phyloP scores from a whole-genome alignment of 148 eudicot species.

The Euryodendron excelsum region DNA sequence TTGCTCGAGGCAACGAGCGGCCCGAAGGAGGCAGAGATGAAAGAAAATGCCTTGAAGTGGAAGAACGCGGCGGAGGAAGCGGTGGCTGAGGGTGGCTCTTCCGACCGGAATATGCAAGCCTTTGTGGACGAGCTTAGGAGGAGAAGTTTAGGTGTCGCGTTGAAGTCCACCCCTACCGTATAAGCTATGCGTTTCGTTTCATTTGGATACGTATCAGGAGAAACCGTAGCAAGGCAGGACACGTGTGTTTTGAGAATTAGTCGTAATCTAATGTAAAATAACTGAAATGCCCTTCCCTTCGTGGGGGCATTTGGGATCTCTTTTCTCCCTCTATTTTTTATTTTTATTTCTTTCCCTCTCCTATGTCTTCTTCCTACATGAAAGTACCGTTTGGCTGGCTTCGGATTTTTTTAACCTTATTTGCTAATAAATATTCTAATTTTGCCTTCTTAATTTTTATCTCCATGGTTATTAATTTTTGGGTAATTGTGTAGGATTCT shows the following conservation, averaged over 20 bases:
- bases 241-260: too few relatives aligned
- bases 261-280: too few relatives aligned
- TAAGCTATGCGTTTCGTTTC: neutral
- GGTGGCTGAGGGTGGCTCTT: constrained; percentile 62
- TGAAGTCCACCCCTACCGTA: neutral
- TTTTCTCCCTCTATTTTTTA: too few relatives aligned
- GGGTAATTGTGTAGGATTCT: too few relatives aligned
- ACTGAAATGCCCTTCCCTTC: neutral
- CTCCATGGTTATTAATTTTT: too few relatives aligned
- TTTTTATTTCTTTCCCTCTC: too few relatives aligned
- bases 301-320: neutral
- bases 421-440: too few relatives aligned
- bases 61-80: constrained; percentile 55
- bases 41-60: constrained; percentile 55
- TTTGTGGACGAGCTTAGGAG: constrained; percentile 55
- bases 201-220: neutral
- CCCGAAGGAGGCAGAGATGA: constrained; percentile 49
- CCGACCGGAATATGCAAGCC: constrained; percentile 43
- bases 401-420: too few relatives aligned
- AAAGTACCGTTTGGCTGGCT: too few relatives aligned
- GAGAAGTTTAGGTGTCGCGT: constrained; percentile 19
- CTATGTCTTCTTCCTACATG: too few relatives aligned
- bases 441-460: too few relatives aligned
- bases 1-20: constrained; percentile 48
- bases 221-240: neutral